Evolutionary conservation across 371 early-diverging fungal species (phyloP).

Genomic region (Chytridium lagenaria): DNA sequence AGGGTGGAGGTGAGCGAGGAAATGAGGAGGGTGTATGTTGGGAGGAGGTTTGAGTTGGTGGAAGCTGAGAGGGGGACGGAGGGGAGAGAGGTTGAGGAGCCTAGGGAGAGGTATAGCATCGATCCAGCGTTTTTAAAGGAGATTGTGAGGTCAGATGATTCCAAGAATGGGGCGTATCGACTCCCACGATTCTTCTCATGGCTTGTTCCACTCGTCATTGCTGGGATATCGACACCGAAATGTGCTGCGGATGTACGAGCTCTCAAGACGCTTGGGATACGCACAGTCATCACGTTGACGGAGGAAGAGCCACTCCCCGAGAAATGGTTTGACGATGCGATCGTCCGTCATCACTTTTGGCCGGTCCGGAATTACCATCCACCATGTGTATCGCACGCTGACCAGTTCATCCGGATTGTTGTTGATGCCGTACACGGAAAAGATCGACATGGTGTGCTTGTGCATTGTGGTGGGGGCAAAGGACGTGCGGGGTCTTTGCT

Average conservation of each 20-base stretch:
- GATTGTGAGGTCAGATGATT: constrained; percentile 3
- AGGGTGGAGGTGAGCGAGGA: constrained; percentile 9
- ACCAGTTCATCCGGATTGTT: constrained; percentile 30
- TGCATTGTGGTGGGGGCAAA: constrained; percentile 63
- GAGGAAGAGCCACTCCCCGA: constrained; percentile 56
- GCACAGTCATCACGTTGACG: constrained; percentile 54
- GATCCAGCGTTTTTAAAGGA: not conserved
- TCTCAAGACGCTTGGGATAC: constrained; percentile 47
- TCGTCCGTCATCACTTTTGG: constrained; percentile 33
- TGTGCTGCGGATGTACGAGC: constrained; percentile 48
- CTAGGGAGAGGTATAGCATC: not conserved
- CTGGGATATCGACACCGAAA: constrained; percentile 57
- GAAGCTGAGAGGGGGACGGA: not conserved
- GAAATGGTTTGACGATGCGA: constrained; percentile 48
- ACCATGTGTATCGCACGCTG: constrained; percentile 40
- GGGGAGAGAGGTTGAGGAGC: not conserved
- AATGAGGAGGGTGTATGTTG: not conserved
- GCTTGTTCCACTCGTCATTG: constrained; percentile 51
- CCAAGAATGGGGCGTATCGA: constrained; percentile 12
- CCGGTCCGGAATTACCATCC: constrained; percentile 43
- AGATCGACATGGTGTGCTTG: constrained; percentile 44
- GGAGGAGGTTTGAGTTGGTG: not conserved
- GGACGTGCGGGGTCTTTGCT: constrained; percentile 59
- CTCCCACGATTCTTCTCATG: constrained; percentile 59
- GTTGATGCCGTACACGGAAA: constrained; percentile 25